Percentiles rank a stretch among this genome's conserved stretches.
phyloP scores from a whole-genome alignment of 495 filamentous ascomycete genomes.

The Hapsidospora chrysogenum region DNA sequence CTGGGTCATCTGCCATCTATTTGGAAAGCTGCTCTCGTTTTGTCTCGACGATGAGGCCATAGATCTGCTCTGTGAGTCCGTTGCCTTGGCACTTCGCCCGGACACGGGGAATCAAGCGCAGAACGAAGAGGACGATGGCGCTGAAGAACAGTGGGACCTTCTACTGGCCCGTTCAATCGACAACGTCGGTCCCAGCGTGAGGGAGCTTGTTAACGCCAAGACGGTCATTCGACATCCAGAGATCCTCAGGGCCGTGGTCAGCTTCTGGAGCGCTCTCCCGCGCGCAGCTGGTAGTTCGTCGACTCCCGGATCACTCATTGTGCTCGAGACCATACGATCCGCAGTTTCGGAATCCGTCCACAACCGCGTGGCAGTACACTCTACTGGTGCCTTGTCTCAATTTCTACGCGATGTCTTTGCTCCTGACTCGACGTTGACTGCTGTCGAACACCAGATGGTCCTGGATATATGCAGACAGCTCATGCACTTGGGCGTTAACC shows the following conservation, averaged over 20 bases:
- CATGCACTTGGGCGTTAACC: conserved; percentile 52
- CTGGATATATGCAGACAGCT: conserved; percentile 40
- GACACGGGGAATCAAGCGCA: neutral
- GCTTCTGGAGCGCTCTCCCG: conserved; percentile 47
- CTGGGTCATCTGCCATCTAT: conserved; percentile 55
- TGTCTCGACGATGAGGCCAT: conserved; percentile 60
- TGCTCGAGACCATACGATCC: conserved; percentile 36
- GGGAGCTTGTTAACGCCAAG: conserved; percentile 31
- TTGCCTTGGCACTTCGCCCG: conserved; percentile 5
- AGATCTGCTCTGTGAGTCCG: conserved; percentile 28
- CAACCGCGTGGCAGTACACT: conserved; percentile 64
- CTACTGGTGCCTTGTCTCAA: conserved; percentile 55
- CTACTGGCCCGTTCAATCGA: conserved; percentile 10
- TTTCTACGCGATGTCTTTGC: conserved; percentile 55
- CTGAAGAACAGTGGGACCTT: conserved; percentile 5
- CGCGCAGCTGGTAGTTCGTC: conserved; percentile 20
- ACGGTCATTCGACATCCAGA: conserved; percentile 45
- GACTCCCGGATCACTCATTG: conserved; percentile 37
- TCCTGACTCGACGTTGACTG: conserved; percentile 22
- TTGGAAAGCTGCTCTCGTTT: conserved; percentile 72
- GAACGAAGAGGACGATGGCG: conserved; percentile 1
- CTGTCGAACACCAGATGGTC: conserved; percentile 38
- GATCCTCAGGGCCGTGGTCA: conserved; percentile 43
- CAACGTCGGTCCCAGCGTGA: conserved; percentile 22
- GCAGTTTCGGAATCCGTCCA: conserved; percentile 43